Percentiles rank a stretch among this genome's conserved stretches.
Conservation (phyloP, 169 alveolate genomes). For the Eimeria sp. region DNA sequence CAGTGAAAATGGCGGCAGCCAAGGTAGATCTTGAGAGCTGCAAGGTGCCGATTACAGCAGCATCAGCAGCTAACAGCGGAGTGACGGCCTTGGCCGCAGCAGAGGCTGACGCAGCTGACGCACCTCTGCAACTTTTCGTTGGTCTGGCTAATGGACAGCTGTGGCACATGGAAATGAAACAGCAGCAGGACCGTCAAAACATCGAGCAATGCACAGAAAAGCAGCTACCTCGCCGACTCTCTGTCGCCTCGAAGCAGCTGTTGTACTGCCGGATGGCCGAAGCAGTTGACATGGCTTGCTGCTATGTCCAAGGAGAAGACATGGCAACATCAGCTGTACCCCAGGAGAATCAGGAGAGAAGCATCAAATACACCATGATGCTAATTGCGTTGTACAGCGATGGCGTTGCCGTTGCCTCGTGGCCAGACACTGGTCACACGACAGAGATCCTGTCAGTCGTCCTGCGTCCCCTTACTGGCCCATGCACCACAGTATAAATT, state of each 20-base stretch:
- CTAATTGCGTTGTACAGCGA: conserved; percentile 72
- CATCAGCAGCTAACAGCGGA: conserved; percentile 63
- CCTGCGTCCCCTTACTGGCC: not conserved
- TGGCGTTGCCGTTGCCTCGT: conserved; percentile 42
- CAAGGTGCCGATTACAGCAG: conserved; percentile 50
- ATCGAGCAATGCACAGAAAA: not conserved
- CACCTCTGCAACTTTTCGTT: conserved; percentile 54
- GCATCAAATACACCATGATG: not conserved
- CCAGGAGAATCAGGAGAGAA: not conserved
- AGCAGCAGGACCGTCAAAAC: conserved; percentile 19
- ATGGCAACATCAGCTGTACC: not conserved
- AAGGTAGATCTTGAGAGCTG: conserved; percentile 37
- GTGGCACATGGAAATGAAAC: conserved; percentile 53
- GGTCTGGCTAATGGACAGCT: conserved; percentile 67
- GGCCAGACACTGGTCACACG: conserved; percentile 40
- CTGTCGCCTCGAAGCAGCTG: conserved; percentile 56
- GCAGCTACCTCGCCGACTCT: not conserved
- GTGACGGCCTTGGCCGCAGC: conserved; percentile 67
- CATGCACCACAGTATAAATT: not conserved
- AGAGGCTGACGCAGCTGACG: conserved; percentile 29
- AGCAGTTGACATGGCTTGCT: conserved; percentile 47
- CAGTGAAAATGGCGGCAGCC: not conserved
- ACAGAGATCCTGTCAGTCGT: conserved; percentile 41
- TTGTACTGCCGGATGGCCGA: conserved; percentile 74
- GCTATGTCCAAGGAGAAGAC: conserved; percentile 18